A percentile compares a stretch with the other conserved stretches of the same genome.
These are phyloP conservation scores for Rhodotorula toruloides DNA, from an alignment of 768 basidiomycete species.

Conservation along the genomic window DNA sequence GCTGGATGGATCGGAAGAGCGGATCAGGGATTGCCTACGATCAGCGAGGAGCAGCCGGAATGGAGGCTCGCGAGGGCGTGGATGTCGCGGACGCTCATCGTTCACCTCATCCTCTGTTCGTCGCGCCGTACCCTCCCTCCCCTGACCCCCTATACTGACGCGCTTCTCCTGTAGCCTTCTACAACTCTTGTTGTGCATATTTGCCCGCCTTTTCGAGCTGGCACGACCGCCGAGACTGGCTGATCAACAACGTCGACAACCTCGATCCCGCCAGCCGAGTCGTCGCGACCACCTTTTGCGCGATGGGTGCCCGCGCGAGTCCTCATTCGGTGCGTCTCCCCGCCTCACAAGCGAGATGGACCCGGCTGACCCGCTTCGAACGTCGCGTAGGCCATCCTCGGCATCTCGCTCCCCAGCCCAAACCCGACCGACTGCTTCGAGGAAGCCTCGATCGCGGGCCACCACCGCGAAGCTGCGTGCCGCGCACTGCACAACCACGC, in stretches of 20 bases:
- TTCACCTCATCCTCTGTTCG: constrained; percentile 27
- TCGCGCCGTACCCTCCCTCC: too few relatives aligned
- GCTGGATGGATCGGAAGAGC: not conserved
- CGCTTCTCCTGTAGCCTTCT: constrained; percentile 6
- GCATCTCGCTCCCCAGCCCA: not conserved
- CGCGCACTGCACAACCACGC: constrained; percentile 1
- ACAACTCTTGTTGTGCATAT: constrained; percentile 30
- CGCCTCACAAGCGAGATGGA: too few relatives aligned
- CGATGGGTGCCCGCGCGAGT: constrained; percentile 25
- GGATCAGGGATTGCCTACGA: not conserved
- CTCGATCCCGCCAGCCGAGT: constrained; percentile 17
- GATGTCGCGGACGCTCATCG: constrained; percentile 1
- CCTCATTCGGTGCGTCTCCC: constrained; percentile 18
- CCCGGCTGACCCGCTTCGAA: rapidly evolving
- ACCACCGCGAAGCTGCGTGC: constrained; percentile 17
- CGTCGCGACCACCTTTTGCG: constrained; percentile 18
- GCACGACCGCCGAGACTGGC: not conserved
- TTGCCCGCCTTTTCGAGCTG: constrained; percentile 18
- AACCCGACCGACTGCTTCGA: not conserved
- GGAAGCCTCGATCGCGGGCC: constrained; percentile 13
- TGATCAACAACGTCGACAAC: constrained; percentile 12
- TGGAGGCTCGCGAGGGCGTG: constrained; percentile 10
- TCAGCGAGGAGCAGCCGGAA: not conserved
- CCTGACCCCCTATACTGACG: not conserved
- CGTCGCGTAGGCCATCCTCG: constrained; percentile 23